Evolutionary conservation across 768 basidiomycete genomes (phyloP).

Genomic region (Jaapia argillacea): DNA sequence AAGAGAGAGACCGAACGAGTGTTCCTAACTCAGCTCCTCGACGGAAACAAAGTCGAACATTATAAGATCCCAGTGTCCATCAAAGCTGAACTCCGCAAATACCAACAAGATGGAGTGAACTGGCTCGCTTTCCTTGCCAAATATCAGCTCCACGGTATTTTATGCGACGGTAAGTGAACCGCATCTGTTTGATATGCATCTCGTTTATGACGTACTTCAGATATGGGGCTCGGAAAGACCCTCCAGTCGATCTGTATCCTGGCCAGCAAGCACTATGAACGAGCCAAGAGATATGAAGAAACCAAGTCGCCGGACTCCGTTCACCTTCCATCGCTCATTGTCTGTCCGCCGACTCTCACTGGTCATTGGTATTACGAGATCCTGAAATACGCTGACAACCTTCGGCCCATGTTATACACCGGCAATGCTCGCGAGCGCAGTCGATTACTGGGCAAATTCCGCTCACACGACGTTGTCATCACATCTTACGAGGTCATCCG

Average conservation of each 20-base stretch:
- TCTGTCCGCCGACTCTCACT: slow-evolving; percentile 95
- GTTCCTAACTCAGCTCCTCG: slow-evolving; percentile 88
- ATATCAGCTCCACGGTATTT: slow-evolving; percentile 94
- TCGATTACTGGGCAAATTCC: slow-evolving; percentile 52
- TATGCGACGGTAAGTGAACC: slow-evolving; percentile 77
- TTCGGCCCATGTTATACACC: slow-evolving; percentile 80
- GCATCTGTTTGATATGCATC: not conserved
- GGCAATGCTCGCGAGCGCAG: slow-evolving; percentile 80
- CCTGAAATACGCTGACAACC: slow-evolving; percentile 78
- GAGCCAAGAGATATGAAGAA: slow-evolving; percentile 54
- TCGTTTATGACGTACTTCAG: slow-evolving; percentile 29
- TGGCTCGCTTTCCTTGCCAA: slow-evolving; percentile 98
- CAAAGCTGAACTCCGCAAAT: slow-evolving; percentile 91
- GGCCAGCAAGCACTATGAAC: slow-evolving; percentile 87
- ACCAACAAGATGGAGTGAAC: slow-evolving; percentile 97
- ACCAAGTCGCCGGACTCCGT: slow-evolving; percentile 66
- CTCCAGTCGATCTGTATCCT: slow-evolving; percentile 96
- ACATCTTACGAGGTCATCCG: slow-evolving; percentile 97
- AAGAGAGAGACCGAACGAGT: slow-evolving; percentile 82
- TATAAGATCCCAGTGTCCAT: slow-evolving; percentile 81
- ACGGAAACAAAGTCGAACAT: slow-evolving; percentile 89
- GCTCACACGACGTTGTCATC: slow-evolving; percentile 81
- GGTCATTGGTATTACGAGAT: slow-evolving; percentile 99
- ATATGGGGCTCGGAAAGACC: slow-evolving; percentile 99
- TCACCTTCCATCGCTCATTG: slow-evolving; percentile 87